Evolutionary conservation across 805 yeast species (phyloP).

Genomic region (Komagataella phaffii): DNA sequence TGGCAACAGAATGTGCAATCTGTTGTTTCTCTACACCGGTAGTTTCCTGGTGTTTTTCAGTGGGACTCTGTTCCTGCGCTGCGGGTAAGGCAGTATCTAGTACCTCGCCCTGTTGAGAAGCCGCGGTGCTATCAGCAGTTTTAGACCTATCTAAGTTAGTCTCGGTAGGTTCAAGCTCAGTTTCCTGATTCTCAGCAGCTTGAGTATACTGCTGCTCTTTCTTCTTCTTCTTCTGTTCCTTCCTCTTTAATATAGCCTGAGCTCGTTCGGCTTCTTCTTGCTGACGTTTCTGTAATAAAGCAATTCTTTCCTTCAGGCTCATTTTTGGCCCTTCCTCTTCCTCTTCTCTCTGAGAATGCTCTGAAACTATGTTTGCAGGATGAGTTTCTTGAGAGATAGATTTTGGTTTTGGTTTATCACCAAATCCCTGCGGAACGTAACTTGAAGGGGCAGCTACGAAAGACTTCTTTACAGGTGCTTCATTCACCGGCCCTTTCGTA

Average conservation of each 20-base stretch:
- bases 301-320: constrained; percentile 74
- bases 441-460: constrained; percentile 43
- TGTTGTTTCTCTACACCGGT: background rate
- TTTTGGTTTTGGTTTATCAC: constrained; percentile 5
- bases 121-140: background rate
- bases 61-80: background rate
- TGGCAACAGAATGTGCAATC: too few relatives aligned
- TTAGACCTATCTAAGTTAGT: background rate
- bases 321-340: constrained; percentile 58
- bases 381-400: constrained; percentile 3
- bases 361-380: constrained; percentile 9
- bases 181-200: background rate
- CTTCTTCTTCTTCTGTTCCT: constrained; percentile 3
- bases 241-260: constrained; percentile 1
- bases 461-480: constrained; percentile 40
- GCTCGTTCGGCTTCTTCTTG: constrained; percentile 3
- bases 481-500: constrained; percentile 19
- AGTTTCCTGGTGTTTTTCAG: background rate
- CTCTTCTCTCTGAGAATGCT: constrained; percentile 15
- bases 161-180: background rate
- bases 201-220: background rate
- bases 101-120: background rate
- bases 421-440: constrained; percentile 33
- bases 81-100: background rate
- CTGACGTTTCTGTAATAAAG: constrained; percentile 3